Percentiles rank a stretch among this genome's conserved stretches.
These are phyloP conservation scores for Thermothelomyces thermophilus DNA, from an alignment of 2,329 filamentous ascomycete species.

Conservation along the genomic window DNA sequence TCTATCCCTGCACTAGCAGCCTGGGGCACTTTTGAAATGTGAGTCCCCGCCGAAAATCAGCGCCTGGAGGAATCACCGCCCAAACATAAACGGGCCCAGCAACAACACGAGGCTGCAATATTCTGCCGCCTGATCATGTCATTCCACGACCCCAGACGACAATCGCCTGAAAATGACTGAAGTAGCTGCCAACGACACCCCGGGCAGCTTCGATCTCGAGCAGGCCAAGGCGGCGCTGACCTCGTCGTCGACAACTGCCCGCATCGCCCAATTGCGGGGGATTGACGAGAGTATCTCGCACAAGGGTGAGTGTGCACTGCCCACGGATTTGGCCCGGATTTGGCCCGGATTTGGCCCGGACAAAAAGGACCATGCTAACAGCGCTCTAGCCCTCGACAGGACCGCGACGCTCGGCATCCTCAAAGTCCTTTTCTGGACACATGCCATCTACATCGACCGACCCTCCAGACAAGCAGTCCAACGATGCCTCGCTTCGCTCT, in stretches of 20 bases:
- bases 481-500: conserved; percentile 64
- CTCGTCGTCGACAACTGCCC: conserved; percentile 55
- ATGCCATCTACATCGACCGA: conserved; percentile 80
- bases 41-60: conserved; percentile 25
- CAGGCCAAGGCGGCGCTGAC: conserved; percentile 45
- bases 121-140: conserved; percentile 30
- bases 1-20: conserved; percentile 4
- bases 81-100: conserved; percentile 10
- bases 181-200: conserved; percentile 37
- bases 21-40: conserved; percentile 25
- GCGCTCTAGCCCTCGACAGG: conserved; percentile 39
- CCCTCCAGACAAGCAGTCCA: conserved; percentile 77
- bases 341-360: background rate
- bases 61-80: conserved; percentile 9
- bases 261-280: conserved; percentile 47
- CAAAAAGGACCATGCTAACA: conserved; percentile 13
- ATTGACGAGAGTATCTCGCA: conserved; percentile 52
- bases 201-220: conserved; percentile 43
- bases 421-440: conserved; percentile 75
- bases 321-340: background rate
- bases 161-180: conserved; percentile 42
- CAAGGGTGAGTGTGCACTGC: conserved; percentile 40
- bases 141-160: conserved; percentile 29
- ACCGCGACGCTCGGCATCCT: conserved; percentile 51
- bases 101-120: conserved; percentile 11